Evolutionary conservation across 169 alveolate genomes (phyloP).

Genomic region (Plasmodium gonderi): DNA sequence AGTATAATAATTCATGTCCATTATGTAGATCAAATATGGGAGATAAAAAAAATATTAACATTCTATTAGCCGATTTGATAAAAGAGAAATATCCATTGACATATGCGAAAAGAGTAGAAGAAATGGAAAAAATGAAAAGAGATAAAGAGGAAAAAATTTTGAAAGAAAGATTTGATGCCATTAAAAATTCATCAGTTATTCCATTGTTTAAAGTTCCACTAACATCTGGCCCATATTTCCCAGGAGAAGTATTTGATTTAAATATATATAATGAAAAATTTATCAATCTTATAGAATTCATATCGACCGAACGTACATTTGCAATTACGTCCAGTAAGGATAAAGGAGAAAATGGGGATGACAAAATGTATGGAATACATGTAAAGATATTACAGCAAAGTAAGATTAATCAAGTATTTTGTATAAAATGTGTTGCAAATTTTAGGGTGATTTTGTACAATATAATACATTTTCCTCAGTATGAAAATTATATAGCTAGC

Average conservation of each 20-base stretch:
- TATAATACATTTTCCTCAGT: conserved; percentile 20
- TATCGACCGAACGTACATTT: conserved; percentile 57
- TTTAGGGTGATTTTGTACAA: conserved; percentile 49
- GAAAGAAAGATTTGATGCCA: conserved; percentile 47
- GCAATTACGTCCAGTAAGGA: conserved; percentile 55
- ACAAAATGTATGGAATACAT: conserved; percentile 51
- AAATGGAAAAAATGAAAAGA: conserved; percentile 33
- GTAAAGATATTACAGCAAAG: conserved; percentile 29
- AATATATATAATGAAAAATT: conserved; percentile 32
- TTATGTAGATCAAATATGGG: conserved; percentile 75
- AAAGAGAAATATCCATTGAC: conserved; percentile 70
- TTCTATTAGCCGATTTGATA: conserved; percentile 63
- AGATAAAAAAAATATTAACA: conserved; percentile 70
- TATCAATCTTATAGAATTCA: conserved; percentile 35
- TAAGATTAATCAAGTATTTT: conserved; percentile 16
- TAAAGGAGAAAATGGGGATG: background rate
- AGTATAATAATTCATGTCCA: conserved; percentile 75
- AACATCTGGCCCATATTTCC: conserved; percentile 52
- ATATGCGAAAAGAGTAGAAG: conserved; percentile 62
- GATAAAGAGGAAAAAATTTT: conserved; percentile 43
- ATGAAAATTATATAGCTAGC: conserved; percentile 36
- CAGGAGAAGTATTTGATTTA: conserved; percentile 48
- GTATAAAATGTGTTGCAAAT: conserved; percentile 39
- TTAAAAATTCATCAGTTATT: conserved; percentile 59
- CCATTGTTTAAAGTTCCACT: conserved; percentile 40